A percentile compares a stretch with the other conserved stretches of the same genome.
These are phyloP conservation scores for Monilinia fructigena DNA, from an alignment of 2,329 filamentous ascomycete species.

Conservation along the genomic window DNA sequence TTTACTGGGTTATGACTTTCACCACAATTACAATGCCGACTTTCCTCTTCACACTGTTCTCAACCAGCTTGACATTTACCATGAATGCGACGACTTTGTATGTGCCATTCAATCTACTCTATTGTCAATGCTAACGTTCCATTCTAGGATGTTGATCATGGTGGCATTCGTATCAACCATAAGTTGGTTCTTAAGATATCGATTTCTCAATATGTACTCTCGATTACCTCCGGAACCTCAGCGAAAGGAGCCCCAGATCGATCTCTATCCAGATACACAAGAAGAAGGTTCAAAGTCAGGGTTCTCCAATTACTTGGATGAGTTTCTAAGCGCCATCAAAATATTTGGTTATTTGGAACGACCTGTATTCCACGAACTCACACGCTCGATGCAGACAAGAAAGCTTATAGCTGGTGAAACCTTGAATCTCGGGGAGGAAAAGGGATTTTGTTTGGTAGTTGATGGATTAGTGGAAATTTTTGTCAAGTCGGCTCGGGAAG, in stretches of 20 bases:
- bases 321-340: conserved; percentile 97
- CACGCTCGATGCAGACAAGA: conserved; percentile 94
- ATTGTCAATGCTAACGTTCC: conserved; percentile 29
- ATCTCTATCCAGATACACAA: conserved; percentile 89
- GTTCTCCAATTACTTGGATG: conserved; percentile 92
- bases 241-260: conserved; percentile 91
- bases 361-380: conserved; percentile 96
- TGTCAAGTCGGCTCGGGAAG: conserved; percentile 77
- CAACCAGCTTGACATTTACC: conserved; percentile 90
- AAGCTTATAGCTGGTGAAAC: conserved; percentile 97
- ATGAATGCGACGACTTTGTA: conserved; percentile 98
- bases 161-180: conserved; percentile 76
- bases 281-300: conserved; percentile 88
- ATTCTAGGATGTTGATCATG: conserved; percentile 68
- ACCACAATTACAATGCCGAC: conserved; percentile 86
- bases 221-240: conserved; percentile 91
- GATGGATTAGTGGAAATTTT: conserved; percentile 97
- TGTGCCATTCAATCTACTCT: conserved; percentile 37
- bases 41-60: conserved; percentile 85
- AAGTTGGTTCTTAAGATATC: conserved; percentile 92
- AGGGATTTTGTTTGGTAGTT: conserved; percentile 95
- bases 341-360: conserved; percentile 97
- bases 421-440: conserved; percentile 91
- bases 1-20: conserved; percentile 82
- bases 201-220: conserved; percentile 96